phyloP scores from a whole-genome alignment of 371 early-diverging fungal species.

The Basidiobolus meristosporus region DNA sequence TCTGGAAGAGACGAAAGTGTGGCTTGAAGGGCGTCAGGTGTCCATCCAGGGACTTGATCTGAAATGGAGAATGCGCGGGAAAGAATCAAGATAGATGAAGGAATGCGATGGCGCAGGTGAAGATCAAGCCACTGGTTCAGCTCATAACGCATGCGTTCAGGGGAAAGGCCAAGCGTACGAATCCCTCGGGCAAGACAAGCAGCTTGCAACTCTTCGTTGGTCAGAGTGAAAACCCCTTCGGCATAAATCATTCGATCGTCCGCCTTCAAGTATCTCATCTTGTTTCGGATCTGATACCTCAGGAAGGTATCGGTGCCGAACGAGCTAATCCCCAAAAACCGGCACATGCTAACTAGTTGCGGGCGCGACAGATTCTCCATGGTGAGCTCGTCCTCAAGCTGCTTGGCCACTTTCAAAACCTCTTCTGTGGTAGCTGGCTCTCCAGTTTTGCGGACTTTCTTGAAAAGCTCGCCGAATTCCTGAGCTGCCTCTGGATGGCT shows the following conservation, averaged over 20 bases:
- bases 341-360: slow-evolving; percentile 83
- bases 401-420: slow-evolving; percentile 60
- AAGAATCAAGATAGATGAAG: slow-evolving; percentile 74
- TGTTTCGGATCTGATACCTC: slow-evolving; percentile 70
- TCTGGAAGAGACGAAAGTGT: slow-evolving; percentile 84
- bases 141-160: slow-evolving; percentile 70
- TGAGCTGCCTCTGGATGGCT: slow-evolving; percentile 38
- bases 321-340: slow-evolving; percentile 82
- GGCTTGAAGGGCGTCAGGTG: slow-evolving; percentile 77
- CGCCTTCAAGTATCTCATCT: slow-evolving; percentile 63
- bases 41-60: slow-evolving; percentile 9
- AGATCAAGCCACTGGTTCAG: slow-evolving; percentile 89
- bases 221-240: slow-evolving; percentile 78
- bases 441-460: slow-evolving; percentile 72
- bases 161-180: slow-evolving; percentile 64
- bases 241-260: slow-evolving; percentile 55
- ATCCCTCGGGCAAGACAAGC: slow-evolving; percentile 88
- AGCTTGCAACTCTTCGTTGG: slow-evolving; percentile 65
- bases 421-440: slow-evolving; percentile 68
- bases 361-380: slow-evolving; percentile 84
- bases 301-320: slow-evolving; percentile 92
- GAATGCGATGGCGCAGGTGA: slow-evolving; percentile 77
- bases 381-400: slow-evolving; percentile 82
- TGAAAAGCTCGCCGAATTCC: slow-evolving; percentile 65
- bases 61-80: slow-evolving; percentile 57